These are phyloP conservation scores for Knufia fluminis DNA, from an alignment of 2,329 filamentous ascomycete species.

Conservation along the genomic window DNA sequence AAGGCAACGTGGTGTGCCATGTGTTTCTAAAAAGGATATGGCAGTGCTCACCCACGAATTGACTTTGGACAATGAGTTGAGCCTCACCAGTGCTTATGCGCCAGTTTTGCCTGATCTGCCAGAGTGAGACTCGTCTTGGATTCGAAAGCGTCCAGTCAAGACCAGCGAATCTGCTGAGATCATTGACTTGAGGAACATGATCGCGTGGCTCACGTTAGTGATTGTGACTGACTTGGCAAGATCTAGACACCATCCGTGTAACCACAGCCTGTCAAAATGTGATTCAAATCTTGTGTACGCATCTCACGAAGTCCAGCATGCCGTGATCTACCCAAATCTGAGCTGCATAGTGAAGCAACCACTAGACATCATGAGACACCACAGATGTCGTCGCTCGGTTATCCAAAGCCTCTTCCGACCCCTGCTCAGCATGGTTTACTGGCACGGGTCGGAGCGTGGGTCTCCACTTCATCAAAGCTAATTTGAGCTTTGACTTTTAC, in stretches of 20 bases:
- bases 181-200: too few relatives aligned
- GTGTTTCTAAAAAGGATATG: neutral
- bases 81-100: neutral
- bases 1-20: neutral
- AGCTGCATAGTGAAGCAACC: conserved; percentile 6
- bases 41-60: neutral
- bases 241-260: neutral
- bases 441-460: neutral
- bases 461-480: neutral
- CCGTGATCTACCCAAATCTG: neutral
- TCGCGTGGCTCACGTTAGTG: neutral
- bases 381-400: too few relatives aligned
- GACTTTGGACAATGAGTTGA: conserved; percentile 1
- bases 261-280: neutral
- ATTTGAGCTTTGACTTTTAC: conserved; percentile 1
- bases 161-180: too few relatives aligned
- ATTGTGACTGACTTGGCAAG: neutral
- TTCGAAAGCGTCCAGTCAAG: too few relatives aligned
- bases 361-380: too few relatives aligned
- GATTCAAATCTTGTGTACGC: neutral
- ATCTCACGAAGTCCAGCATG: neutral
- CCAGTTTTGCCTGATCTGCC: neutral
- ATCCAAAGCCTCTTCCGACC: neutral
- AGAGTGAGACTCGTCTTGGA: neutral
- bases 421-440: neutral